Conservation (phyloP, 257 asterid species). For the Ehretia macrophylla region DNA sequence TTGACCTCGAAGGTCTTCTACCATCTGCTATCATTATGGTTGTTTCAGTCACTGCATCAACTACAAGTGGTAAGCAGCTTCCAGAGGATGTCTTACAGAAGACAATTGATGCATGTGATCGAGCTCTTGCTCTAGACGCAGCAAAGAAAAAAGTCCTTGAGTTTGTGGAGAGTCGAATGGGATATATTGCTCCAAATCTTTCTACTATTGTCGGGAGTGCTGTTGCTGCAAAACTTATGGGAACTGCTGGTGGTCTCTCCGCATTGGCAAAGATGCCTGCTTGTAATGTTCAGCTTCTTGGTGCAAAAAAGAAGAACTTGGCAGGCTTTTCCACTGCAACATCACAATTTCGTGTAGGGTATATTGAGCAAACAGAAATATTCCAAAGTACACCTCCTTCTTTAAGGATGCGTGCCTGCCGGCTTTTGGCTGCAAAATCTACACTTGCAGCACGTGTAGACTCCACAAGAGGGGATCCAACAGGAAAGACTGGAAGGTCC, state of each 20-base stretch:
- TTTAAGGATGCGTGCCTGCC: slow-evolving; percentile 83
- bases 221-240: slow-evolving; percentile 97
- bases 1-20: slow-evolving; percentile 90
- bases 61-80: slow-evolving; percentile 98
- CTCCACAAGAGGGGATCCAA: slow-evolving; percentile 75
- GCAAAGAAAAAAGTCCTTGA: slow-evolving; percentile 91
- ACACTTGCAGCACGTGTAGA: slow-evolving; percentile 97
- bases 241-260: slow-evolving; percentile 93
- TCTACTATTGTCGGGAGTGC: slow-evolving; percentile 97
- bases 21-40: slow-evolving; percentile 98
- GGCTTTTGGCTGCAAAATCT: slow-evolving; percentile 88
- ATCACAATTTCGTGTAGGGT: slow-evolving; percentile 85
- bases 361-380: slow-evolving; percentile 78
- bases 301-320: slow-evolving; percentile 82
- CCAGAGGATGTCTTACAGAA: slow-evolving; percentile 83
- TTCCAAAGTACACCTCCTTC: slow-evolving; percentile 92
- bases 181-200: slow-evolving; percentile 91
- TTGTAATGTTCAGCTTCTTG: slow-evolving; percentile 94
- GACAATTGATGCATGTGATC: slow-evolving; percentile 85
- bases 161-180: slow-evolving; percentile 96
- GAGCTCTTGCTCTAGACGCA: slow-evolving; percentile 77
- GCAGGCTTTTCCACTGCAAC: slow-evolving; percentile 97
- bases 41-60: slow-evolving; percentile 92
- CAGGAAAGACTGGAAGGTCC: slow-evolving; percentile 77
- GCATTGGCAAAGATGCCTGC: slow-evolving; percentile 97